These are phyloP conservation scores for Annona squamosa DNA, from an alignment of 164 flowering plant species.

Conservation along the genomic window DNA sequence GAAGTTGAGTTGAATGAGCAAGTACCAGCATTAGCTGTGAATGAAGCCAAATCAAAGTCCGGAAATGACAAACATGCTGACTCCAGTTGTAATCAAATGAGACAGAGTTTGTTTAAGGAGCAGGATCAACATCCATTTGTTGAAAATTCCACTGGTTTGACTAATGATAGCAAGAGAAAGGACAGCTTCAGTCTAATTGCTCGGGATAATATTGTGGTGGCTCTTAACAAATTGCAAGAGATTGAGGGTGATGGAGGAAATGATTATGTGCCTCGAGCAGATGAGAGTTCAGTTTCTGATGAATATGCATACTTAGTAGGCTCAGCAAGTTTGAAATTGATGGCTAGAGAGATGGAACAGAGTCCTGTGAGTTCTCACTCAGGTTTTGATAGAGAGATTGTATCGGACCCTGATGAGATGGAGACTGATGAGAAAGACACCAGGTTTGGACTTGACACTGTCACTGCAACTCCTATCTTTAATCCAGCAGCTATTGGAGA, in stretches of 20 bases:
- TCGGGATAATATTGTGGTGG: conserved; percentile 10
- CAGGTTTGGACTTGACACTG: conserved; percentile 78
- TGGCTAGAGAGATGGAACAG: conserved; percentile 63
- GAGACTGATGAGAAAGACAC: conserved; percentile 80
- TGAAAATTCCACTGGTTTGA: conserved; percentile 9
- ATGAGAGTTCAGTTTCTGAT: conserved; percentile 44
- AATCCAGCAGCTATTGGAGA: conserved; percentile 67
- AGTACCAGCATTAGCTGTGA: conserved; percentile 4
- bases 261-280: conserved; percentile 16
- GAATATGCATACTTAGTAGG: conserved; percentile 50
- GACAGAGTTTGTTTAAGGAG: neutral
- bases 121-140: conserved; percentile 3
- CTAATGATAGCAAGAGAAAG: neutral
- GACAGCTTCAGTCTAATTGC: conserved; percentile 1
- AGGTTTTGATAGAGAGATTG: conserved; percentile 41
- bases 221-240: conserved; percentile 11
- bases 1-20: conserved; percentile 7
- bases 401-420: conserved; percentile 62
- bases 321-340: conserved; percentile 58
- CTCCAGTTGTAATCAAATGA: neutral
- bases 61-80: neutral
- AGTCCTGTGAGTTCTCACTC: conserved; percentile 43
- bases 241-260: conserved; percentile 12
- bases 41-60: conserved; percentile 5
- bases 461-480: conserved; percentile 82